Percentiles rank a stretch among this genome's conserved stretches.
Evolutionary conservation across 108 stramenopile genomes (phyloP).

Genomic region (Fragilaria crotonensis): DNA sequence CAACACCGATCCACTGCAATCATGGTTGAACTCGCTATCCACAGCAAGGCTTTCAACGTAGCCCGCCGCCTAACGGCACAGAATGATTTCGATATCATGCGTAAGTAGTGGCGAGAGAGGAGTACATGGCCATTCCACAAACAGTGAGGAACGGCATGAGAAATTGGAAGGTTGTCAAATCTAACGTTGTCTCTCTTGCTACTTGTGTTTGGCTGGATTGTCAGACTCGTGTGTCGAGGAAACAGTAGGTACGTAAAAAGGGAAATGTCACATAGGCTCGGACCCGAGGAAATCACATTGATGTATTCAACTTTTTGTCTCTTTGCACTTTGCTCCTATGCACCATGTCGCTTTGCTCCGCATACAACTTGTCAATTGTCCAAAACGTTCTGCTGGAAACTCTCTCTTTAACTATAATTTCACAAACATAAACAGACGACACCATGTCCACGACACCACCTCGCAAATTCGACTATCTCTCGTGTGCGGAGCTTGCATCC

Average conservation of each 20-base stretch:
- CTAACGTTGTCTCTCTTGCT: neutral
- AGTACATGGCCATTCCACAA: neutral
- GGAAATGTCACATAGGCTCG: too few relatives aligned
- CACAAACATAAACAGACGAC: too few relatives aligned
- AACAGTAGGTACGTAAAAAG: too few relatives aligned
- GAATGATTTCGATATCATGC: constrained; percentile 44
- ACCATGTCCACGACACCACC: neutral
- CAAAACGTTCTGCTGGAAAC: too few relatives aligned
- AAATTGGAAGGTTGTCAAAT: neutral
- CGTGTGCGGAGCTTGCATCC: constrained; percentile 18
- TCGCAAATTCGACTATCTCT: constrained; percentile 14
- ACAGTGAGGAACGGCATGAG: neutral
- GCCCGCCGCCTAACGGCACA: constrained; percentile 37
- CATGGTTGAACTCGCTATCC: constrained; percentile 2
- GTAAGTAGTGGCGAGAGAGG: constrained; percentile 21
- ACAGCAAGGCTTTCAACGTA: constrained; percentile 31
- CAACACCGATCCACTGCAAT: neutral
- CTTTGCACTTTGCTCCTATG: too few relatives aligned
- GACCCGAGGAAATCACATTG: too few relatives aligned
- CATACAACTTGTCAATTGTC: too few relatives aligned
- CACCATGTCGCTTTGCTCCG: too few relatives aligned
- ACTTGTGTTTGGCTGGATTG: neutral
- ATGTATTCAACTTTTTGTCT: too few relatives aligned
- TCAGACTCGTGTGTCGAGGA: neutral
- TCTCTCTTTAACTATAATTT: too few relatives aligned